These are phyloP conservation scores for Themeda triandra DNA, from an alignment of 176 grass and related monocot genomes.

Conservation along the genomic window DNA sequence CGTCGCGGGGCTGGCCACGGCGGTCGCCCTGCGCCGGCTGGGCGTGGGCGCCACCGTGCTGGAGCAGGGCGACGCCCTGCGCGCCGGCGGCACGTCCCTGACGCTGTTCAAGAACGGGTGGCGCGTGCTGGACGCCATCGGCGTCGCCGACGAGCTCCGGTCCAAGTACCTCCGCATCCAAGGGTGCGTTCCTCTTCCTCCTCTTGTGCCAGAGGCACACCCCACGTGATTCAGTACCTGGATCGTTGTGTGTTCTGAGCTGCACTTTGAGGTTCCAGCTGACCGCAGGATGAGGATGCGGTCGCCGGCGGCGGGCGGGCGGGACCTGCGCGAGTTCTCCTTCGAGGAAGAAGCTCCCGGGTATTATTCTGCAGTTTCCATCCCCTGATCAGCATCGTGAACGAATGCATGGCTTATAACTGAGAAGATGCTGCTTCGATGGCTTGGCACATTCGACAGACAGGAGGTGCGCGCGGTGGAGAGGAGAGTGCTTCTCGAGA, in stretches of 20 bases:
- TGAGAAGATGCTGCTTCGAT: neutral
- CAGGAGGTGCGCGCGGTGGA: constrained; percentile 90
- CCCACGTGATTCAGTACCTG: neutral
- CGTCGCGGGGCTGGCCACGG: constrained; percentile 77
- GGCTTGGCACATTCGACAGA: constrained; percentile 17
- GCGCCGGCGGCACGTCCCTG: constrained; percentile 81
- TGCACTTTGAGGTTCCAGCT: constrained; percentile 47
- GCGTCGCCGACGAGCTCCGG: constrained; percentile 87
- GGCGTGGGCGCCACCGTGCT: constrained; percentile 67
- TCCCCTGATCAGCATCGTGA: neutral
- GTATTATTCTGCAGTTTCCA: constrained; percentile 36
- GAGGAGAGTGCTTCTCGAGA: constrained; percentile 68
- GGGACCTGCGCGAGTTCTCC: constrained; percentile 67
- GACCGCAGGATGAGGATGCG: constrained; percentile 79
- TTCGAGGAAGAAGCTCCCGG: constrained; percentile 85
- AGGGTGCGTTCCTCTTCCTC: constrained; percentile 31
- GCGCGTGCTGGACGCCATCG: constrained; percentile 79
- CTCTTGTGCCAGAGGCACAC: neutral
- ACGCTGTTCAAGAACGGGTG: constrained; percentile 94
- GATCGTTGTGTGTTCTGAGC: constrained; percentile 31
- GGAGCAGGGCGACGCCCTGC: constrained; percentile 71
- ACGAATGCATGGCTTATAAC: neutral
- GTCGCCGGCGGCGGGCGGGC: constrained; percentile 56
- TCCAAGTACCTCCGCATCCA: constrained; percentile 67
- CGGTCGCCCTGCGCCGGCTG: constrained; percentile 61